Evolutionary conservation across 768 basidiomycete species (phyloP), one percentile per base, ranked within the genome.

Genomic region (Trametes villosa): DNA sequence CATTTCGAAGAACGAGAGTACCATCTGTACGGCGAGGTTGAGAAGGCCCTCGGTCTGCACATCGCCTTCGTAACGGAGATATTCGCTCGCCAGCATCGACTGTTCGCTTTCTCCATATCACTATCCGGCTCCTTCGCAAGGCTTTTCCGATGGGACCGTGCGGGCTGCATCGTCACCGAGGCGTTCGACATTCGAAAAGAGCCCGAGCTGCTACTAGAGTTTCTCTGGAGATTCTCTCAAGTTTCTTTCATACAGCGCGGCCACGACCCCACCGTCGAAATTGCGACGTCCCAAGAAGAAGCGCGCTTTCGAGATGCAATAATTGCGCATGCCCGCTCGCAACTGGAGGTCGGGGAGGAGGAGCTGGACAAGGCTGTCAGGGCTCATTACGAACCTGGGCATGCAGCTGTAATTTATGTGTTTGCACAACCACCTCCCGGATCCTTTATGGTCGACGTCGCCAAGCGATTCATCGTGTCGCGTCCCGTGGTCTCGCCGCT

Each of bases 131-230:
- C 63, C 0, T 53, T 50, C n/a, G 72, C 65, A 12, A 70, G 75
- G 6, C 55, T 77, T 29, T 63, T 77, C 24, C 67, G 70, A 4
- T 66, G 68, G 59, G 77, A 78, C 50, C 68, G 76, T 6, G 62
- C 71, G 8, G 77, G 73, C 3, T 67, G 62, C 4, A 60, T 77
- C 18, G 72, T 75, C 6, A 66, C 74, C 0, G 53, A 57, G 29
- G 29, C 44, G 3, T 74, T 77, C 64, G 60, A 73, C 49, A 68
- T 68, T 36, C 45, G 57, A 0, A 9, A 60, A 6, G 15, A 70
- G 1, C 58, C 65, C 12, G 47, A 59, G 18, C 20, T 59, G 1
- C 63, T 78, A 2, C 51, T 63, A 1, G 65, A 72, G 9, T 77
- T 75, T 52, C 55, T 77, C 18, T 71, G 68, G 67, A 66, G 69